Base-by-base conservation (phyloP, 1,139 yeast species). In the Pichia sp. region DNA sequence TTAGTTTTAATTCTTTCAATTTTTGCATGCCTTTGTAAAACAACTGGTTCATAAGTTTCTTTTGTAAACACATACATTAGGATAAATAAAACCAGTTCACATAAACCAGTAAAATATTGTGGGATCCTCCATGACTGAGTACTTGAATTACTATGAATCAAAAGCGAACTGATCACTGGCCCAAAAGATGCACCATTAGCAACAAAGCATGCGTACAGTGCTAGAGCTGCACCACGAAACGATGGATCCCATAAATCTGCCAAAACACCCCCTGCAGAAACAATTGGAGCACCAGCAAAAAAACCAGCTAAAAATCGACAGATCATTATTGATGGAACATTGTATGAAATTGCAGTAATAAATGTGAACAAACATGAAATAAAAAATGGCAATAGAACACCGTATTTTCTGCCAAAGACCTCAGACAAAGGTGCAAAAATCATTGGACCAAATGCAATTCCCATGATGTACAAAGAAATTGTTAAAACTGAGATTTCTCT, bases 341-440 rank as follows among this genome's bases (percentile, higher is more conserved):
- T 79, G 27, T 71, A 65, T 1, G 80, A 68, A 44, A 81, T 68
- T 1, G 84, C 85, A 39, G 76, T 71, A 9, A 81, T 83, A 66
- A 82, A 74, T 50, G 80, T 79, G 56, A 84, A 71, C 16, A 82
- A 65, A 63, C 74, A 72, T 36, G 81, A 80, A 22, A 76, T 52
- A 20, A 80, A 73, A 57, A 82, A 67, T 0, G 86, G 73, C 57
- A 61, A 80, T 22, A 47, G 16, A 20, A 47, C 84, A 41, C 82
- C 75, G 49, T 75, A 70, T 58, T 79, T 77, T 58, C 92, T 74
- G 29, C 94, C 92, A 54, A 76, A 72, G n/a, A 81, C 63, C 64
- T 85, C 92, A 20, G 89, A 81, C 40, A 84, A 63, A 22, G 92
- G 92, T 9, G 90, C 89, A 23, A 84, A 81, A 43, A 84, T 55